Evolutionary conservation across 306 rosid species (phyloP).

Genomic region (Luffa aegyptiaca): DNA sequence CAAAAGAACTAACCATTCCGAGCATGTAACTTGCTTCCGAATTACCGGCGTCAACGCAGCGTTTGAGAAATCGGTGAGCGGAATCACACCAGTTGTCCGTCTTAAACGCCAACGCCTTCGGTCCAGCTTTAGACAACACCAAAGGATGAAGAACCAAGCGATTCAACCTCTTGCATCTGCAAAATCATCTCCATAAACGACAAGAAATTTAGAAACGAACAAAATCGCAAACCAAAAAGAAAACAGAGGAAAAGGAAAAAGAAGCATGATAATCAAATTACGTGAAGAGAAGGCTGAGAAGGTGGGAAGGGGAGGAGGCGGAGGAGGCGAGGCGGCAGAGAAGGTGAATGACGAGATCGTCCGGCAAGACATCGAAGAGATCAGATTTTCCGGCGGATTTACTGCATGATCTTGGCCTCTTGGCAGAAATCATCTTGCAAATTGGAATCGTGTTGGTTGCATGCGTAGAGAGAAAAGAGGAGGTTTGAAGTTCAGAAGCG

Average conservation of each 20-base stretch:
- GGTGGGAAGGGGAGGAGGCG: slow-evolving; percentile 6
- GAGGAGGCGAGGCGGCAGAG: not conserved
- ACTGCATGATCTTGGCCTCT: not conserved
- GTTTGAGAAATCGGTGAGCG: slow-evolving; percentile 49
- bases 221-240: not conserved
- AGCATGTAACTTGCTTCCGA: slow-evolving; percentile 60
- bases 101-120: slow-evolving; percentile 29
- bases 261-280: not conserved
- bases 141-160: slow-evolving; percentile 38
- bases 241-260: not conserved
- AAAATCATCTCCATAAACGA: not conserved
- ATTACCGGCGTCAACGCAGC: slow-evolving; percentile 60
- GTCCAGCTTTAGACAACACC: slow-evolving; percentile 50
- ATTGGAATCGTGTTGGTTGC: not conserved
- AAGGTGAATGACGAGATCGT: not conserved
- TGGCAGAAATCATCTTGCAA: not conserved
- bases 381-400: not conserved
- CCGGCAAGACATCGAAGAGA: slow-evolving; percentile 7
- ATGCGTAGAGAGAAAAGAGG: not conserved
- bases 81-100: slow-evolving; percentile 52
- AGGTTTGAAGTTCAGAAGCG: not conserved
- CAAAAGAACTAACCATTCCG: slow-evolving; percentile 62
- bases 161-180: slow-evolving; percentile 62
- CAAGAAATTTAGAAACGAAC: not conserved
- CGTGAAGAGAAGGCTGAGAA: not conserved